Base-by-base conservation (phyloP, 495 filamentous ascomycete genomes). In the Lasiosphaeris hirsuta region DNA sequence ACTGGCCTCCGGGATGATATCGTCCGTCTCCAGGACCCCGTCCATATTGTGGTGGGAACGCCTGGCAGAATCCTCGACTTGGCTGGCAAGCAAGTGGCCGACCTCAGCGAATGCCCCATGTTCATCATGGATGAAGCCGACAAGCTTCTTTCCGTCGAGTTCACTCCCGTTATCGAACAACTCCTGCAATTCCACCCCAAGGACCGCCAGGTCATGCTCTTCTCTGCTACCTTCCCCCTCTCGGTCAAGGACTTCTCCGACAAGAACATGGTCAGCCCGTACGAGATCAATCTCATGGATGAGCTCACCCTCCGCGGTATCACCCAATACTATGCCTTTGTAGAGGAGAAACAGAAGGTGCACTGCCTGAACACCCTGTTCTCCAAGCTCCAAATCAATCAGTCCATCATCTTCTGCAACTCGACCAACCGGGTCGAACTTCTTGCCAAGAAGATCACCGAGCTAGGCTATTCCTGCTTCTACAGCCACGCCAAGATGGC, bases 391-490 rank as follows among this genome's bases (percentile, higher is more conserved):
- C 94, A 97, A 73, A 99, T 99, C 75, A 99, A 99, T 72, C 94
- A 99, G 78, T 97, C 95, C 48, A 99, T 99, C 76, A 99, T 99
- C 66, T 99, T 99, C 78, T 99, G 94, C 80, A 99, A 99, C 71
- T 97, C 95, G 40, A 97, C 94, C 40, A 97, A 96, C 68, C 91
- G 94, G 43, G 94, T 99, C 14, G 94, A 99, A 71, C 79, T 99
- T 14, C 81, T 99, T 15, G 94, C 94, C 36, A 99, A 99, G 79
- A 99, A 97, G 72, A 99, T 99, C 68, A 97, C 95, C 11, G 94
- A 99, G 70, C 82, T 99, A 55, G 94, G 94, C 40, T 99, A 97
- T 74, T 97, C 95, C 10, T 99, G 94, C 78, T 99, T 97, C 76
- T 99, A 99, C 79, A 97, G 92, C 41, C 94, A 99, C 67, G 94